These are phyloP conservation scores for Heliosperma pusillum DNA, from an alignment of 148 eudicot genomes.

Conservation along the genomic window DNA sequence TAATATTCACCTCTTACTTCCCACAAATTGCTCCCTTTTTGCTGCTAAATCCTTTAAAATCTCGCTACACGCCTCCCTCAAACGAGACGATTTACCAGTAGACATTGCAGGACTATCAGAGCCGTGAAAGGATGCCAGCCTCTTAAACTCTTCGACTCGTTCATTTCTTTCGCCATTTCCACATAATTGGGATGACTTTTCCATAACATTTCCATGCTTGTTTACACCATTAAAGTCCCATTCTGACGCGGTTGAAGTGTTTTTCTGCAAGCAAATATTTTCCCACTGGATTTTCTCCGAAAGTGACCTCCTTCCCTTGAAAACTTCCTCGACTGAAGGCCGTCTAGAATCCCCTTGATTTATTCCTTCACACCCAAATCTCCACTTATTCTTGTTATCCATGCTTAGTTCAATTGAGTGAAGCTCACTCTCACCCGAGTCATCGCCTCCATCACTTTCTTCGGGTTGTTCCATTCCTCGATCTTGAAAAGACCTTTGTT, in stretches of 20 bases:
- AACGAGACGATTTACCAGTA: conserved; percentile 22
- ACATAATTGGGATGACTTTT: conserved; percentile 24
- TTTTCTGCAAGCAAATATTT: conserved; percentile 46
- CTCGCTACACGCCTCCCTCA: conserved; percentile 35
- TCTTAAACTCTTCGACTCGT: conserved; percentile 41
- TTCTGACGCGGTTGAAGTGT: conserved; percentile 50
- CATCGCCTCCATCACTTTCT: conserved; percentile 29
- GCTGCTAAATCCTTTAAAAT: conserved; percentile 28
- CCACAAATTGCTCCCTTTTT: conserved; percentile 18
- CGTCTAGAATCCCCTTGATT: conserved; percentile 46
- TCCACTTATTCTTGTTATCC: conserved; percentile 56
- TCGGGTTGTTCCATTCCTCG: conserved; percentile 16
- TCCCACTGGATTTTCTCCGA: conserved; percentile 57
- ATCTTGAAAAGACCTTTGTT: conserved; percentile 26
- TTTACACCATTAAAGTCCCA: conserved; percentile 47
- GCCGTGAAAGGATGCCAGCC: conserved; percentile 30
- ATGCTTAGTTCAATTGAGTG: conserved; percentile 73
- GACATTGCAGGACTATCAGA: conserved; percentile 31
- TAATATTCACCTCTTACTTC: conserved; percentile 22
- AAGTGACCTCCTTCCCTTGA: conserved; percentile 52
- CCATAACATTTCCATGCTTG: conserved; percentile 29
- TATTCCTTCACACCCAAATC: conserved; percentile 32
- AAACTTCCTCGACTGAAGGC: conserved; percentile 46
- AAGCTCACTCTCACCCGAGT: conserved; percentile 62
- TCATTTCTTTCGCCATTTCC: conserved; percentile 31